Evolutionary conservation across 2,329 filamentous ascomycete species (phyloP), one percentile per base, ranked within the genome.

Genomic region (Trichoderma sp.): DNA sequence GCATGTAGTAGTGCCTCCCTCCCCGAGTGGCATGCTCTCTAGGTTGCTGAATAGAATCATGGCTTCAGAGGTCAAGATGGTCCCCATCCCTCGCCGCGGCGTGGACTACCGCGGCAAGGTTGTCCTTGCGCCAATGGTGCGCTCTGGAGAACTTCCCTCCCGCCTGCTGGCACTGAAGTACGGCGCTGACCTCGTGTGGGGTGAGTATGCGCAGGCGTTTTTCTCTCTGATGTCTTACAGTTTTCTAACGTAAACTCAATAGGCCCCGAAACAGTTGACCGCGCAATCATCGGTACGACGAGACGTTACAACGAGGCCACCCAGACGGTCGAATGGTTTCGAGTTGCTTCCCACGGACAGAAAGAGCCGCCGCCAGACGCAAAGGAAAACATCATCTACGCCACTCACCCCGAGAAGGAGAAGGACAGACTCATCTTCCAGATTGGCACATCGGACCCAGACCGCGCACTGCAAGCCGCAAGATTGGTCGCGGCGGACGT

Each of bases 131-230:
- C 96, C 96, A 52, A 99, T 99, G 96, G 95, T 97, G 69, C 91
- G 96, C 74, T 97, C 93, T n/a, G 96, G 96, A 77, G 96, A 99
- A 83, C 84, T 97, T 71, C 95, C 96, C 3, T 96, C 93, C 49
- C 90, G 96, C 70, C 86, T 99, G 31, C 82, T 97, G 55, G 93
- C 96, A 37, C 88, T 99, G 71, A 92, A 96, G 77, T 98, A 99
- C 79, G 96, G 96, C 73, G 96, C 96, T 64, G 96, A 99, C 80
- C 85, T 99, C 19, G 96, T 99, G 73, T 99, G 96, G 95, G 95
- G 91, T 92, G 79, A 74, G 85, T 82, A 47, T 24, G 11, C 27
- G 24, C 43, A 52, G 13, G 4, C 21, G 10, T 52, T 71, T 1
- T 35, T 31, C 57, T 31, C 35, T 29, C 13, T 37, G 14, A n/a